Evolutionary conservation across 148 eudicot genomes (phyloP), one percentile per base, ranked within the genome.

Genomic region (Vaccinium vitisidaea): DNA sequence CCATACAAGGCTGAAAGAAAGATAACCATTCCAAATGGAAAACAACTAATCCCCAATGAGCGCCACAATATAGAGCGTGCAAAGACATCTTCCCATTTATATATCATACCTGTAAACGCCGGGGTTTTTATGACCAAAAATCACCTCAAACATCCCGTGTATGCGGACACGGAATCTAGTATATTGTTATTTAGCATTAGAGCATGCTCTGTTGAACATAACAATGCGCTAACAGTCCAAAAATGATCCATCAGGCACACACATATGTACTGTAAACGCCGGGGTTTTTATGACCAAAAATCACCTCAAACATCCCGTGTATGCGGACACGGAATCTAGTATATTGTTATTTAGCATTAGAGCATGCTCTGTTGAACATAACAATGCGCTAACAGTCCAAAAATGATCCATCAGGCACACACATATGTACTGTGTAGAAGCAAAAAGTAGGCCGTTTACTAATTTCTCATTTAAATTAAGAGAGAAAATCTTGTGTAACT

Each of bases 391-490:
- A 52, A 77, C 14, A 23, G 61, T 63, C 63, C 36, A 54, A 69
- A 80, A 59, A 23, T 36, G 63, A 80, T 80, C 53, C 83, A 80
- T 39, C 71, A 12, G 80, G 71, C 43, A 74, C 16, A 1, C 55
- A 49, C 80, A 65, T 65, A n/a, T 65, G 71, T 19, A 16, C 27
- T 48, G 71, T 49, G 46, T n/a, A 74, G 39, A 69, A 11, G 7
- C 55, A 25, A 49, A 80, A 19, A 56, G 46, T 84, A 63, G 67
- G 52, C 65, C 8, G 77, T 75, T 67, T 65, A 67, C 27, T 61
- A 77, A 50, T 65, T 52, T 52, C 86, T 84, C 80, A 69, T 69
- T 79, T 43, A 50, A 53, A 84, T 69, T 67, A 79, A 49, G 19
- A 23, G 6, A 63, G 69, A 63, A 30, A 36, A 21, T 59, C 18